Conservation (phyloP, 176 grass and related monocot genomes). For the Phragmites australis region DNA sequence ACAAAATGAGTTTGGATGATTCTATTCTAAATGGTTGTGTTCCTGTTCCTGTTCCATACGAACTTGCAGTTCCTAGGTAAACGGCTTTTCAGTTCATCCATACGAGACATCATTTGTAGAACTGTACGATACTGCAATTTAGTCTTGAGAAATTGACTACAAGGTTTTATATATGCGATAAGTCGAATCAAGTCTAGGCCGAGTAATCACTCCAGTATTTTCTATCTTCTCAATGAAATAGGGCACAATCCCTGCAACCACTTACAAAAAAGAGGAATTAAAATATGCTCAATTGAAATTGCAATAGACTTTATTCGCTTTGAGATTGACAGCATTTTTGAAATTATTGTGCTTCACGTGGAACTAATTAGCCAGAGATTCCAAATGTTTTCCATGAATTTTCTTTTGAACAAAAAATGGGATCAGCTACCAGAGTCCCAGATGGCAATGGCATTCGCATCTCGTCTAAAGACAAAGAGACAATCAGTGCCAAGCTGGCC, state of each 20-base stretch:
- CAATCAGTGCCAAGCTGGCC: constrained; percentile 12
- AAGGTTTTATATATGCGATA: background rate
- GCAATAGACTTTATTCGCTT: background rate
- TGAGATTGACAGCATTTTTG: background rate
- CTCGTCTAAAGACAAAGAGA: background rate
- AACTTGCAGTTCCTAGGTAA: constrained; percentile 8
- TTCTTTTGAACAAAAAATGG: background rate
- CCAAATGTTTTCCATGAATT: background rate
- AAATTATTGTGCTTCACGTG: constrained; percentile 49
- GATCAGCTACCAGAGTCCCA: background rate
- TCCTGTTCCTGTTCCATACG: constrained; percentile 6
- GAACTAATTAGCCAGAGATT: constrained; percentile 32
- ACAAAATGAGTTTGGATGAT: background rate
- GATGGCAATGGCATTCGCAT: background rate
- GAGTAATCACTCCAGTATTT: background rate
- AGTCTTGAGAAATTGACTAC: background rate
- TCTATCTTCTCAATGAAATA: too few relatives aligned
- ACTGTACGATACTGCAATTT: background rate
- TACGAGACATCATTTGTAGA: background rate
- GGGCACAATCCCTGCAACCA: too few relatives aligned
- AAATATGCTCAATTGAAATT: background rate
- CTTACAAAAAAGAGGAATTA: background rate
- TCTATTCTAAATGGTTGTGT: constrained; percentile 8
- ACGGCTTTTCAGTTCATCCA: background rate
- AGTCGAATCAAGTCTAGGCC: background rate